Evolutionary conservation across 345 rosid genomes (phyloP), one percentile per base, ranked within the genome.

Genomic region (Lumnitzera racemosa): DNA sequence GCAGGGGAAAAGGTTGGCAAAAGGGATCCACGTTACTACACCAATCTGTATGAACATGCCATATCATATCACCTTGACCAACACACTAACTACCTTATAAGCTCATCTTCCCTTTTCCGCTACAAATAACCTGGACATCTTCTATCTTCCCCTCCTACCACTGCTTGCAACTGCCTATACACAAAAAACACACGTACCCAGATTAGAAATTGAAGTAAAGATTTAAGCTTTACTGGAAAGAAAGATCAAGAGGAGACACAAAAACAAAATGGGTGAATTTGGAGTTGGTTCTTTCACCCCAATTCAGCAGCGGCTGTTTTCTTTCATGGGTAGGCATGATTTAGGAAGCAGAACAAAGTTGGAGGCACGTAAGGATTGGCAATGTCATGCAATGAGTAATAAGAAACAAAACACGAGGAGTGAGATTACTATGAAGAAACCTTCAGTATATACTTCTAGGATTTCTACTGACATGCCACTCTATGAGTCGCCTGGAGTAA

Each of bases 401-500:
- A 23, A 24, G 11, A 48, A 5, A 53, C 27, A 14, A 53, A 29
- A 53, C 27, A 0, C 73, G 41, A 72, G 49, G 62, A 72, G 60
- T 60, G 78, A 73, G 57, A 67, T 72, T 47, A 62, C 79, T 4
- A 49, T 71, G 61, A 63, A 78, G 12, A 50, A 58, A 55, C 82
- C 89, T 20, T 70, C 91, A 46, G 75, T 81, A 63, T 87, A 83
- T 67, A 72, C 82, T 16, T 83, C 96, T 43, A 82, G 76, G 71
- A 79, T 87, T 24, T 62, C 89, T 16, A 92, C 98, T 46, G 88
- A 92, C 65, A 77, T 92, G 15, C 83, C 95, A 52, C 86, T 92
- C 51, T 66, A 80, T 57, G 98, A 92, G 71, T 62, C 88, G 74
- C 90, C 96, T 58, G 96, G 89, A 87, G 98, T 82, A 72, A 57